These are phyloP conservation scores for Dorcoceras hygrometricum DNA, from an alignment of 257 asterid genomes.

Conservation along the genomic window DNA sequence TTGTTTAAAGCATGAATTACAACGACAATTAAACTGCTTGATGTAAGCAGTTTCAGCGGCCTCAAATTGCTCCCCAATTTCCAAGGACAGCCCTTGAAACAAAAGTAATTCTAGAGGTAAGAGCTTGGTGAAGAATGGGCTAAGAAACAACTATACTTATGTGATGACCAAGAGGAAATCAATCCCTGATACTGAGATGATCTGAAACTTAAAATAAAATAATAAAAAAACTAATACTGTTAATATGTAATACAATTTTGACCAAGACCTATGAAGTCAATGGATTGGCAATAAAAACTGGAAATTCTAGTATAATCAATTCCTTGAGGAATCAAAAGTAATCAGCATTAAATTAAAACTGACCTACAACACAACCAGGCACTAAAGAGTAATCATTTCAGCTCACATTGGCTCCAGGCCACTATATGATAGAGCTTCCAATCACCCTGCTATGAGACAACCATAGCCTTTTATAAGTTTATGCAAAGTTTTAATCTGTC, in stretches of 20 bases:
- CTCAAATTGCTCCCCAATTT: slow-evolving; percentile 32
- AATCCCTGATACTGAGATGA: slow-evolving; percentile 25
- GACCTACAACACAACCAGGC: slow-evolving; percentile 85
- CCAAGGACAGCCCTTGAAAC: slow-evolving; percentile 35
- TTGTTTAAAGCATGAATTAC: slow-evolving; percentile 23
- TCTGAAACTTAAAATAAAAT: slow-evolving; percentile 30
- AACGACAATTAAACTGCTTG: slow-evolving; percentile 29
- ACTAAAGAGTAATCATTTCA: slow-evolving; percentile 81
- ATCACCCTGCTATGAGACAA: slow-evolving; percentile 97
- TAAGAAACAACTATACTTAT: slow-evolving; percentile 20
- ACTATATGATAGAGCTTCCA: slow-evolving; percentile 80
- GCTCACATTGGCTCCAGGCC: slow-evolving; percentile 90
- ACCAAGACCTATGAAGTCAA: slow-evolving; percentile 40
- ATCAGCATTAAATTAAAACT: slow-evolving; percentile 66
- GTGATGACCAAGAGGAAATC: slow-evolving; percentile 34
- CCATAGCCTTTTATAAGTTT: slow-evolving; percentile 67
- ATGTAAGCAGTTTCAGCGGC: slow-evolving; percentile 41
- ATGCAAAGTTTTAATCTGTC: slow-evolving; percentile 41
- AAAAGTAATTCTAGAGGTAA: slow-evolving; percentile 28
- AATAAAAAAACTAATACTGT: slow-evolving; percentile 32
- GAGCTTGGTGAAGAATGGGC: slow-evolving; percentile 31
- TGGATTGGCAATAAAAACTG: slow-evolving; percentile 34
- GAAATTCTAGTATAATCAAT: slow-evolving; percentile 40
- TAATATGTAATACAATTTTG: slow-evolving; percentile 35
- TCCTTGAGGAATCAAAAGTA: slow-evolving; percentile 49